Percentiles rank a stretch among this genome's conserved stretches.
phyloP scores from a whole-genome alignment of 768 basidiomycete species.

The Boletus rubescentipes region DNA sequence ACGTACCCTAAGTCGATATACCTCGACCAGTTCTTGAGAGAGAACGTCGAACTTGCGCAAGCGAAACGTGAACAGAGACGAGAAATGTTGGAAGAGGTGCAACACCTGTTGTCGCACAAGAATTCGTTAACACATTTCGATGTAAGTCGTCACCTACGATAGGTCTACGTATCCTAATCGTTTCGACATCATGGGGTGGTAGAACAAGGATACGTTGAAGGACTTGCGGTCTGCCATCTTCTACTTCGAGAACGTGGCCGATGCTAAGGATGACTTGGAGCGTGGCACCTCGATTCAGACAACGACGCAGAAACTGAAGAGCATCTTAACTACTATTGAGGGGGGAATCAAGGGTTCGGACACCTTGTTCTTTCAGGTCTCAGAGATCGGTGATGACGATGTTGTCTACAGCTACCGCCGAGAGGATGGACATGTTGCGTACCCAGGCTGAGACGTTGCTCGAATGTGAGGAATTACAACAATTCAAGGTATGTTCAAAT shows the following conservation, averaged over 20 bases:
- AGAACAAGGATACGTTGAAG: conserved; percentile 65
- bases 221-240: conserved; percentile 61
- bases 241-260: conserved; percentile 71
- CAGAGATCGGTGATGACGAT: background rate
- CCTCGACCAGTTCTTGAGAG: conserved; percentile 68
- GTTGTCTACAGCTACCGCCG: conserved; percentile 49
- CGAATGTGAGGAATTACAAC: conserved; percentile 64
- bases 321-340: conserved; percentile 51
- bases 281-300: conserved; percentile 45
- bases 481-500: conserved; percentile 46
- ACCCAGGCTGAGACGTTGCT: conserved; percentile 46
- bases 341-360: conserved; percentile 51
- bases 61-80: conserved; percentile 35
- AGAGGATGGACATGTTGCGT: conserved; percentile 45
- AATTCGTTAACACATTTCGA: conserved; percentile 51
- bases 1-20: conserved; percentile 64
- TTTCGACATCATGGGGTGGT: background rate
- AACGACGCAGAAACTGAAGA: conserved; percentile 51
- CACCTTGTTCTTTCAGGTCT: background rate
- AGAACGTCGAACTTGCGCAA: conserved; percentile 48
- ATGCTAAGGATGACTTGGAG: conserved; percentile 43
- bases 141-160: conserved; percentile 39
- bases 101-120: conserved; percentile 45
- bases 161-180: background rate
- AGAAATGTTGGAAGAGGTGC: conserved; percentile 48